Evolutionary conservation across 106 monocot genomes (phyloP).

Genomic region (Allium cepa): DNA sequence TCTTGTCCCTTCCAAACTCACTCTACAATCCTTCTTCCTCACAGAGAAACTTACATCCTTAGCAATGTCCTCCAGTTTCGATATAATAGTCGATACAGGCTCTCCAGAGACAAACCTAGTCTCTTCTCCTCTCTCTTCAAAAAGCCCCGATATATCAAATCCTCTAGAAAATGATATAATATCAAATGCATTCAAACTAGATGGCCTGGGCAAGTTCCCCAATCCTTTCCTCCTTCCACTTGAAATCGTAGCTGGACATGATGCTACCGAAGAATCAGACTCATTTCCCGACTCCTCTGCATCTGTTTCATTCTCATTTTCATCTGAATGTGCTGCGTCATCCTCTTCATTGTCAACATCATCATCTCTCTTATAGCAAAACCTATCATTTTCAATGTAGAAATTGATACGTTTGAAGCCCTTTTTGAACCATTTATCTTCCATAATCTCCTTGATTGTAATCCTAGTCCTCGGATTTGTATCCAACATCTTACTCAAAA

Average conservation of each 20-base stretch:
- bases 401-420: conserved; percentile 19
- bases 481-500: conserved; percentile 26
- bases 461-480: conserved; percentile 36
- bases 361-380: too few relatives aligned
- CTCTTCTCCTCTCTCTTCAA: conserved; percentile 9
- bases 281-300: conserved; percentile 10
- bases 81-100: conserved; percentile 16
- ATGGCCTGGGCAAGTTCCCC: conserved; percentile 6
- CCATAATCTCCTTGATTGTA: conserved; percentile 24
- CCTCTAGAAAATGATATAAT: conserved; percentile 30
- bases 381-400: too few relatives aligned
- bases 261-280: not conserved
- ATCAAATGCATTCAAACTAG: conserved; percentile 28
- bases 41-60: conserved; percentile 15
- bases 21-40: conserved; percentile 27
- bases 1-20: conserved; percentile 17
- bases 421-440: conserved; percentile 29
- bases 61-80: conserved; percentile 23
- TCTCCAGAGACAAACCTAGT: conserved; percentile 16
- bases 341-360: not conserved
- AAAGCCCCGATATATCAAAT: conserved; percentile 28
- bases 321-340: not conserved
- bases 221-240: not conserved
- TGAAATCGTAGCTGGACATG: too few relatives aligned
- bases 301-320: conserved; percentile 2